These are phyloP conservation scores for Cubamyces lactineus DNA, from an alignment of 768 basidiomycete species.

Conservation along the genomic window DNA sequence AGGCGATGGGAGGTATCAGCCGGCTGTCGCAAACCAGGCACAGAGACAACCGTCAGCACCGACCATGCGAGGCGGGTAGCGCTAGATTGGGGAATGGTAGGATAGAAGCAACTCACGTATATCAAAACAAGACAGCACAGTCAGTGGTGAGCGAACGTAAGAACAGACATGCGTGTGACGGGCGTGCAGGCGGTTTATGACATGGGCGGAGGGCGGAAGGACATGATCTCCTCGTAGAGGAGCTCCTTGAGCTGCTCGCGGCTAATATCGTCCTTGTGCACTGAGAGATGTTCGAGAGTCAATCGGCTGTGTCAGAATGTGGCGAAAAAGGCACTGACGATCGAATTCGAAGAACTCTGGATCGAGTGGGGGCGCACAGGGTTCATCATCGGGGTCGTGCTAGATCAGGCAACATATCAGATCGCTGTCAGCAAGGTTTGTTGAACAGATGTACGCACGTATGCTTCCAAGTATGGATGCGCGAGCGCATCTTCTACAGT, in stretches of 20 bases:
- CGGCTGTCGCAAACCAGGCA: neutral
- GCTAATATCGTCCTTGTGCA: conserved; percentile 95
- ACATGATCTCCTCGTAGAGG: conserved; percentile 93
- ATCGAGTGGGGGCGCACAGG: conserved; percentile 91
- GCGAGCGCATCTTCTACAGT: conserved; percentile 92
- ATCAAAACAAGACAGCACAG: conserved; percentile 21
- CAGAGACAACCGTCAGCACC: neutral
- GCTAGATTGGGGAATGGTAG: neutral
- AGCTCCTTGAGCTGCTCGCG: conserved; percentile 95
- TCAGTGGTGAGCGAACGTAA: conserved; percentile 1
- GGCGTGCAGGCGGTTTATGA: conserved; percentile 30
- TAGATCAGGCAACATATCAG: conserved; percentile 33
- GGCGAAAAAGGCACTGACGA: conserved; percentile 49
- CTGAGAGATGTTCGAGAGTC: conserved; percentile 40
- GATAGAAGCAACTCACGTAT: conserved; percentile 16
- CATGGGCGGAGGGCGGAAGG: conserved; percentile 73
- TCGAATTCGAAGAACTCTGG: conserved; percentile 99
- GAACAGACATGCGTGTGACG: neutral
- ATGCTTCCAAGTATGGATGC: conserved; percentile 95
- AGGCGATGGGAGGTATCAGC: conserved; percentile 5
- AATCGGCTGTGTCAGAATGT: neutral
- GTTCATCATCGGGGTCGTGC: conserved; percentile 98
- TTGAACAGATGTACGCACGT: conserved; percentile 52
- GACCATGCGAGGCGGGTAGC: no score
- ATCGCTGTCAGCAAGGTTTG: conserved; percentile 16